Conservation (phyloP, 2,329 filamentous ascomycete genomes). For the Aspergillus sp. region DNA sequence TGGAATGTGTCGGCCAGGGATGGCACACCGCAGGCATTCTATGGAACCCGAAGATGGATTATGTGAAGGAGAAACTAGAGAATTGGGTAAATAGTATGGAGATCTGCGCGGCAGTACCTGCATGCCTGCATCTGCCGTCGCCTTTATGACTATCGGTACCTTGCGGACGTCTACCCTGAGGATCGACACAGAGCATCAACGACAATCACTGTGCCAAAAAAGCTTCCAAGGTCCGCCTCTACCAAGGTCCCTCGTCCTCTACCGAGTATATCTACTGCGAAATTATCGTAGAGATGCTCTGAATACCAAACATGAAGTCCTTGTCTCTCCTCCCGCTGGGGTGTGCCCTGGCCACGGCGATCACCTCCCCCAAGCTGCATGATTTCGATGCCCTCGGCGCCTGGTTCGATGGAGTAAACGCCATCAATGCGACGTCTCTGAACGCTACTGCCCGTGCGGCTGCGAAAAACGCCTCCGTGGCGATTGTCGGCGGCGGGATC, state of each 20-base stretch:
- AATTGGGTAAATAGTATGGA: no score
- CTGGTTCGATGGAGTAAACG: constrained; percentile 25
- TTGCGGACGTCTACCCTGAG: no score
- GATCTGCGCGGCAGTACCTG: no score
- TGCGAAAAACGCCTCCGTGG: constrained; percentile 20
- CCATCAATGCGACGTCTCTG: constrained; percentile 6
- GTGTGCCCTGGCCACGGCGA: neutral
- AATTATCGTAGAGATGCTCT: neutral
- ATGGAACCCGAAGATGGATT: no score
- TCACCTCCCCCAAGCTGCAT: constrained; percentile 7
- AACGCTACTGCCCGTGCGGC: neutral
- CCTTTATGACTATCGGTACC: no score
- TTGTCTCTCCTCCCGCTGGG: neutral
- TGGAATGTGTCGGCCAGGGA: no score
- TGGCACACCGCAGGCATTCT: no score
- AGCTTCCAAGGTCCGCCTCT: no score
- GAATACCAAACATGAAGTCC: neutral
- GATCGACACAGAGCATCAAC: no score
- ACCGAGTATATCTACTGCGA: neutral
- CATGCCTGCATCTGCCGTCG: no score
- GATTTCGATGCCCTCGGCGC: constrained; percentile 22
- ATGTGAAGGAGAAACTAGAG: no score
- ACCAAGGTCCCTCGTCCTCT: neutral
- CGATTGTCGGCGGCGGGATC: constrained; percentile 26
- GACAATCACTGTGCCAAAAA: no score